Percentiles rank a stretch among this genome's conserved stretches.
Evolutionary conservation across 2,329 filamentous ascomycete genomes (phyloP).

Genomic region (Davidsoniella virescens): DNA sequence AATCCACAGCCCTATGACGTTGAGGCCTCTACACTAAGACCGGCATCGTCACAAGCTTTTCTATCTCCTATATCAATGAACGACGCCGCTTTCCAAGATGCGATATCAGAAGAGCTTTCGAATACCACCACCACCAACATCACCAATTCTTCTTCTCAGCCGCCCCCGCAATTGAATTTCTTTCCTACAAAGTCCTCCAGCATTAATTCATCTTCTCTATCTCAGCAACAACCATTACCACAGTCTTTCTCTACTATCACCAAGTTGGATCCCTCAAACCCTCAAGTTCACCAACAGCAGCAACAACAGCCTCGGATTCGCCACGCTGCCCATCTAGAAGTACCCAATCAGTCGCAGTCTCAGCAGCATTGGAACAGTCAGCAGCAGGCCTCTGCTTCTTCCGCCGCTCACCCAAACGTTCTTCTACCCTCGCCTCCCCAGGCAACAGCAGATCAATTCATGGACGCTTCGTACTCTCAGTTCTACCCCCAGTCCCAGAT

Average conservation of each 20-base stretch:
- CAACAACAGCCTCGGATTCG: neutral
- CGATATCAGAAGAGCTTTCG: neutral
- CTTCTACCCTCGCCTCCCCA: conserved; percentile 9
- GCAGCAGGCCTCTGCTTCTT: conserved; percentile 6
- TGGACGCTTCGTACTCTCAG: conserved; percentile 6
- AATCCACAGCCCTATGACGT: conserved; percentile 9
- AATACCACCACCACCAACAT: neutral
- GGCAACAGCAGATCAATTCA: conserved; percentile 5
- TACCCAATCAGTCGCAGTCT: conserved; percentile 3
- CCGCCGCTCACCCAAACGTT: neutral
- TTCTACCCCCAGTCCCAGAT: conserved; percentile 1
- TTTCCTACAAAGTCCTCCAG: neutral
- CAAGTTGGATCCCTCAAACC: conserved; percentile 7
- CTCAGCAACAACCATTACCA: neutral
- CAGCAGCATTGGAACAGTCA: conserved; percentile 1
- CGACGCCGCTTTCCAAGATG: conserved; percentile 6
- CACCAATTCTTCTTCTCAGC: neutral
- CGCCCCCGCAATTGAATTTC: conserved; percentile 7
- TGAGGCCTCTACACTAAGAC: conserved; percentile 5
- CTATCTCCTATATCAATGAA: conserved; percentile 13
- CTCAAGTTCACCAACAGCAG: neutral
- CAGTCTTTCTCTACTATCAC: neutral
- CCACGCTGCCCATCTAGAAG: neutral
- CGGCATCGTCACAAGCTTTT: conserved; percentile 3
- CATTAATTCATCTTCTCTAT: neutral